Evolutionary conservation across 192 early-diverging fungal species (phyloP), one percentile per base, ranked within the genome.

Genomic region (Coemansia sp.): DNA sequence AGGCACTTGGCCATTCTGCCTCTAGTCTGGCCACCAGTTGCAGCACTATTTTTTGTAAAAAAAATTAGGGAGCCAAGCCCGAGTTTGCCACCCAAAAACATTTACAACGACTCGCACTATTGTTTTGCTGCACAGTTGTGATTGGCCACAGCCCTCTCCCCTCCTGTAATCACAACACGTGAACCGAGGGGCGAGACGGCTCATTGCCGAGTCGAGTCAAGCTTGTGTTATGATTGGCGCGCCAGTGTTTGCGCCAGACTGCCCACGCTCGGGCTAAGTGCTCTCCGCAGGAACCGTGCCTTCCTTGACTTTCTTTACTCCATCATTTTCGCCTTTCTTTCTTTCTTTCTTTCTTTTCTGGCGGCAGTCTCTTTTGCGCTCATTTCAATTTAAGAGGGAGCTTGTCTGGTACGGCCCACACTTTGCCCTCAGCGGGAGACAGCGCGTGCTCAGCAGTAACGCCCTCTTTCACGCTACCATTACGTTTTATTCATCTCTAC

Each of bases 241-340:
- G 18, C 18, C 42, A 21, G 7, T 11, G 21, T 21, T 21, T 24
- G 11, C 17, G 42, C 18, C 21, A 19, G 42, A 43, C 21, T 19
- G 42, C 18, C 42, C 42, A 46, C 43, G 43, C 43, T 46, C 43
- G 46, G 46, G 24, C 46, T 50, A 50, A 50, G 27, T 8, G 24
- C 24, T 26, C 44, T 46, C 46, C 22, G 46, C 46, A 50, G 46
- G 22, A 22, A 50, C 19, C 19, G 14, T 15, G 24, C 26, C 11
- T 48, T 6, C 21, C 26, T 27, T 50, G 26, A 24, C 21, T n/a
- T 22, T 8, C 21, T 46, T 11, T 9, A 21, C 14, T 19, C 2
- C 26, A 15, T 29, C 24, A 27, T 15, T 27, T 50, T 12, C 26
- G 21, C 8, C 15, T 15, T 12, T 21, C 27, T 29, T 19, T 19